Percentiles rank a stretch among this genome's conserved stretches.
phyloP scores from a whole-genome alignment of 768 basidiomycete species.

The Russula abietina region DNA sequence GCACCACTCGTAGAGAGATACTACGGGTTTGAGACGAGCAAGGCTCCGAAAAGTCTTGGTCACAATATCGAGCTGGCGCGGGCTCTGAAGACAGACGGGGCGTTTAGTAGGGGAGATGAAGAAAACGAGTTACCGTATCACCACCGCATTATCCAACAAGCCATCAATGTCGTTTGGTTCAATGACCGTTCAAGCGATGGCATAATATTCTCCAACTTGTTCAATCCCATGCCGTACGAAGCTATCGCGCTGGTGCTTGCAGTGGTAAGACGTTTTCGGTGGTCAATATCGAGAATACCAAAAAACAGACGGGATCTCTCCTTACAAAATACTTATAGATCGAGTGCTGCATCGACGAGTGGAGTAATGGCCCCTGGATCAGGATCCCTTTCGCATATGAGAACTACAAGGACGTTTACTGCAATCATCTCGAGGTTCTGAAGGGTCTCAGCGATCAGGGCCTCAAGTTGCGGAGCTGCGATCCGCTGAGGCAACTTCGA shows the following conservation, averaged over 20 bases:
- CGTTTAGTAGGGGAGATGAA: slow-evolving; percentile 4
- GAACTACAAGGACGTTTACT: slow-evolving; percentile 13
- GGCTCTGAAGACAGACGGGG: slow-evolving; percentile 6
- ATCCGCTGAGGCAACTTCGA: slow-evolving; percentile 12
- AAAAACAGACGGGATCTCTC: neutral
- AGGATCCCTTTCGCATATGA: slow-evolving; percentile 15
- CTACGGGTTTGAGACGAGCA: slow-evolving; percentile 16
- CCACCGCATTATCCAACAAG: slow-evolving; percentile 16
- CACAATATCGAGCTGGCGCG: slow-evolving; percentile 5
- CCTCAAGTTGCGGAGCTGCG: slow-evolving; percentile 4
- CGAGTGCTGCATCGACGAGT: slow-evolving; percentile 19
- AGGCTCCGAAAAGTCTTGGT: slow-evolving; percentile 5
- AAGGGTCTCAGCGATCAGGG: slow-evolving; percentile 10
- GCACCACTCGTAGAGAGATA: slow-evolving; percentile 15
- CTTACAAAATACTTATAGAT: neutral
- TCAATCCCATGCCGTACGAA: slow-evolving; percentile 20
- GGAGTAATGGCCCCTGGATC: slow-evolving; percentile 9
- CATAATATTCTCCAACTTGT: slow-evolving; percentile 5
- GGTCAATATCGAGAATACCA: too few relatives aligned
- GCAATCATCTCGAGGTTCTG: slow-evolving; percentile 2
- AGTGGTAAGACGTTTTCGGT: slow-evolving; percentile 5
- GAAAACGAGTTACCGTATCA: slow-evolving; percentile 8
- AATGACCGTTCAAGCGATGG: slow-evolving; percentile 18
- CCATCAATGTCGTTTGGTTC: slow-evolving; percentile 18
- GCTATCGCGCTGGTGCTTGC: slow-evolving; percentile 17